These are phyloP conservation scores for Saccharomycopsis fermentans DNA, from an alignment of 805 yeast genomes.

Conservation along the genomic window DNA sequence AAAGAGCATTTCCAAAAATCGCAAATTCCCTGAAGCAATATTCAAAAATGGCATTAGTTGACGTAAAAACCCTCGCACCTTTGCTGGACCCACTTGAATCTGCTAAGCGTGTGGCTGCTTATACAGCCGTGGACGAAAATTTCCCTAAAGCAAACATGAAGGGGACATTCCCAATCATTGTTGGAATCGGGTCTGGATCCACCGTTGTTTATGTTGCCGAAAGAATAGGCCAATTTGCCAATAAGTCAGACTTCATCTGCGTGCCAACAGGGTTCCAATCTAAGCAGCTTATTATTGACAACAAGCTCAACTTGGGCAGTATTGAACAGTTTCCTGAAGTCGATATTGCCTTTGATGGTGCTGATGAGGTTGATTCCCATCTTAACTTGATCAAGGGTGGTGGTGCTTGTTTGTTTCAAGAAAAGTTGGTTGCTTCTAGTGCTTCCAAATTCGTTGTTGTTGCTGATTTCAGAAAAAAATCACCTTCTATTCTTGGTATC, in stretches of 20 bases:
- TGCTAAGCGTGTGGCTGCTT: slow-evolving; percentile 88
- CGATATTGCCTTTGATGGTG: slow-evolving; percentile 96
- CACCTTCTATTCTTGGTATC: slow-evolving; percentile 56
- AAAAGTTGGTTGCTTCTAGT: slow-evolving; percentile 80
- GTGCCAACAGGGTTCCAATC: slow-evolving; percentile 97
- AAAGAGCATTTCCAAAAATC: neutral
- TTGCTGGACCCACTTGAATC: slow-evolving; percentile 40
- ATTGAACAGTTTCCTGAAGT: slow-evolving; percentile 74
- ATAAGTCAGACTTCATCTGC: slow-evolving; percentile 53
- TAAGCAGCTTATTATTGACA: slow-evolving; percentile 70
- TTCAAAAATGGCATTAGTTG: neutral
- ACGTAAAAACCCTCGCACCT: slow-evolving; percentile 30
- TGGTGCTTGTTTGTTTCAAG: slow-evolving; percentile 96
- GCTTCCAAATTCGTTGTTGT: slow-evolving; percentile 73
- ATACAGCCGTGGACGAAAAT: slow-evolving; percentile 84
- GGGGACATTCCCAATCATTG: slow-evolving; percentile 27
- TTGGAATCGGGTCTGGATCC: slow-evolving; percentile 95
- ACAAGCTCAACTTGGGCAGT: slow-evolving; percentile 68
- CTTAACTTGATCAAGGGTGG: slow-evolving; percentile 95
- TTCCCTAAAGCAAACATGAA: slow-evolving; percentile 47
- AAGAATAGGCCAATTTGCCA: slow-evolving; percentile 62
- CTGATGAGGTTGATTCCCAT: slow-evolving; percentile 83
- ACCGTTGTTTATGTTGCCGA: slow-evolving; percentile 98
- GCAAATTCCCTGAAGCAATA: neutral
- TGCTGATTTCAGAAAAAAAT: slow-evolving; percentile 84